Percentiles rank a stretch among this genome's conserved stretches.
Conservation (phyloP, 2,329 filamentous ascomycete species). For the Phoma herbarum region DNA sequence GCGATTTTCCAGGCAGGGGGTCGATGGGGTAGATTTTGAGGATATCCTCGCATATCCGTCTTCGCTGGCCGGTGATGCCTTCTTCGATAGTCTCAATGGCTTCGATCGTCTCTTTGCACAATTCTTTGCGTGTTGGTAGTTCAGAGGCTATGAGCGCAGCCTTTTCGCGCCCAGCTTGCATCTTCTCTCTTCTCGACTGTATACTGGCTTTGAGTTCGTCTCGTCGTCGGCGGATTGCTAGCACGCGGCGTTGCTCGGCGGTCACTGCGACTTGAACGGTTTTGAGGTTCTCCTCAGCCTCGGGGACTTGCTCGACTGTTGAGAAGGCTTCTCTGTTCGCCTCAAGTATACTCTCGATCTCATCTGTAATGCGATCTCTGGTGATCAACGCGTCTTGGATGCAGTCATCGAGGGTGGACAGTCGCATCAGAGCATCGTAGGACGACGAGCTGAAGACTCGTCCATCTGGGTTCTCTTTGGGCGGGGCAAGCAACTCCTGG, state of each 20-base stretch:
- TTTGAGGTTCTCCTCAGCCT: constrained; percentile 56
- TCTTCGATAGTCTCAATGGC: constrained; percentile 67
- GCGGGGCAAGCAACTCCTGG: constrained; percentile 42
- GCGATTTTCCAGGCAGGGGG: constrained; percentile 67
- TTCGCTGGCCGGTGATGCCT: constrained; percentile 82
- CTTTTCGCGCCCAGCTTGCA: constrained; percentile 67
- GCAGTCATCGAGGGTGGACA: constrained; percentile 88
- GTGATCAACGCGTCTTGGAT: constrained; percentile 89
- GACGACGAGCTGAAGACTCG: constrained; percentile 73
- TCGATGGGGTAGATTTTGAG: constrained; percentile 81
- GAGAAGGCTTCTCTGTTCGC: constrained; percentile 51
- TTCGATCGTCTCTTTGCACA: constrained; percentile 61
- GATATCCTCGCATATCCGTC: constrained; percentile 87
- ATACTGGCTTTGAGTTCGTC: constrained; percentile 75
- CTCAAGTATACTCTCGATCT: constrained; percentile 70
- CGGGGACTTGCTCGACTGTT: constrained; percentile 50
- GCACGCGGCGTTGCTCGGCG: constrained; percentile 72
- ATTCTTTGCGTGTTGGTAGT: constrained; percentile 62
- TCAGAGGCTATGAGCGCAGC: constrained; percentile 68
- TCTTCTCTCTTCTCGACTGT: constrained; percentile 70
- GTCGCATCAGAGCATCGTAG: constrained; percentile 86
- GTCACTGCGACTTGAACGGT: constrained; percentile 63
- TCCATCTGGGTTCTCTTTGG: constrained; percentile 55
- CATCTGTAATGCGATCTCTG: constrained; percentile 74
- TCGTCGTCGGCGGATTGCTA: constrained; percentile 67